A percentile compares a stretch with the other conserved stretches of the same genome.
These are phyloP conservation scores for Eragrostis tef DNA, from an alignment of 202 grass and related monocot genomes.

Conservation along the genomic window DNA sequence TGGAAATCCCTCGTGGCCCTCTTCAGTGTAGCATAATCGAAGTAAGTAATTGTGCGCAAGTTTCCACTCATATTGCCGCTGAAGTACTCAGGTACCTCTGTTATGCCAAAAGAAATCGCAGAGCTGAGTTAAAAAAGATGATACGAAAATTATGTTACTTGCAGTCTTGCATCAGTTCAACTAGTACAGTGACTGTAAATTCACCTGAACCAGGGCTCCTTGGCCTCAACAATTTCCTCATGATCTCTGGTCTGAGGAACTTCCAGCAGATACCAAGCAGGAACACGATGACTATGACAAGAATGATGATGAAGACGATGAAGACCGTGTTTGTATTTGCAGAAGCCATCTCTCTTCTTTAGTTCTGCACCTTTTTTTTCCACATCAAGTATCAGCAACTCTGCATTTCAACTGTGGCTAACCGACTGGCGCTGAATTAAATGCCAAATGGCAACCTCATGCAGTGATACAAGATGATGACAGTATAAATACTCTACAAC, in stretches of 20 bases:
- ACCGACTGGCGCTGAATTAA: background rate
- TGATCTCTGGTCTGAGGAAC: conserved; percentile 42
- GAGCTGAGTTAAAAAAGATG: background rate
- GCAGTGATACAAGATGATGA: background rate
- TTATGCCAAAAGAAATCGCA: background rate
- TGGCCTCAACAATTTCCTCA: conserved; percentile 49
- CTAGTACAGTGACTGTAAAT: background rate
- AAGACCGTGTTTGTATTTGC: conserved; percentile 1
- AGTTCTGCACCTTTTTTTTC: conserved; percentile 19
- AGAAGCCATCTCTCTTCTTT: conserved; percentile 11
- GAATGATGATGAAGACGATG: conserved; percentile 45
- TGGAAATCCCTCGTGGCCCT: conserved; percentile 63
- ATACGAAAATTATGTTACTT: background rate
- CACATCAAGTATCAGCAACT: background rate
- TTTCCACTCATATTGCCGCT: conserved; percentile 73
- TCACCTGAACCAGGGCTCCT: conserved; percentile 50
- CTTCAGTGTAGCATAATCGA: conserved; percentile 62
- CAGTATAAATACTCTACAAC: background rate
- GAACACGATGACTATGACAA: conserved; percentile 42
- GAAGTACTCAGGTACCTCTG: conserved; percentile 58
- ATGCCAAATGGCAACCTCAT: background rate
- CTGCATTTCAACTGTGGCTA: background rate
- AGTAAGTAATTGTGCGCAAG: conserved; percentile 64
- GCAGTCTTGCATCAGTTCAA: background rate
- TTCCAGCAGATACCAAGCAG: conserved; percentile 57